Evolutionary conservation across 2,329 filamentous ascomycete genomes (phyloP).

Genomic region (Neofusicoccum sp.): DNA sequence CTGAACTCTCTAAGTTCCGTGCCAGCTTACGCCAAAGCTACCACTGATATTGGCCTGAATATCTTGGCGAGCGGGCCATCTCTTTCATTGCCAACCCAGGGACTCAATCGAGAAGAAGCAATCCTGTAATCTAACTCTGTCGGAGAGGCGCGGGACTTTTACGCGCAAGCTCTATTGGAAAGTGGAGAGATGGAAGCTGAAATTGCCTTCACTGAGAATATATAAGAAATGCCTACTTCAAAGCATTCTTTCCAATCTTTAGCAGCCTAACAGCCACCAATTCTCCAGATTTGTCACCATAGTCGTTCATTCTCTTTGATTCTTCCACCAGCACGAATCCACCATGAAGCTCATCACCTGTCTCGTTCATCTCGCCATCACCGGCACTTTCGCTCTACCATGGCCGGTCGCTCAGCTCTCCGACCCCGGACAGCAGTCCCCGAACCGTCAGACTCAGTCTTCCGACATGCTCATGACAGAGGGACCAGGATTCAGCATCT

Average conservation of each 20-base stretch:
- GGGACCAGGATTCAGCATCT: neutral
- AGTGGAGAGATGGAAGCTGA: neutral
- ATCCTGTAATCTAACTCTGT: conserved; percentile 3
- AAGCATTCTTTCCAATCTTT: neutral
- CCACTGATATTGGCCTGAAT: neutral
- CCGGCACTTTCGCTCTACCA: neutral
- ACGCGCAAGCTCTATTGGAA: neutral
- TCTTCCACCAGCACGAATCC: neutral
- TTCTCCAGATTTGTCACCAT: neutral
- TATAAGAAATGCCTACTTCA: neutral
- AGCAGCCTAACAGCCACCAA: neutral
- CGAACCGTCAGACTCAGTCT: neutral
- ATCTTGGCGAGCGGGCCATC: neutral
- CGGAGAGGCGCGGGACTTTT: neutral
- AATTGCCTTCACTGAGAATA: neutral
- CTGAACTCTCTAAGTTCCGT: neutral
- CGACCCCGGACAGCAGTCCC: too few species aligned
- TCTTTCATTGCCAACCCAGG: neutral
- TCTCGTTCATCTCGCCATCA: neutral
- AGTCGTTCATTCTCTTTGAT: neutral
- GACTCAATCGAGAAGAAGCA: neutral
- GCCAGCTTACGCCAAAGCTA: neutral
- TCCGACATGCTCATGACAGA: neutral
- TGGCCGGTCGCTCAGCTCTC: neutral
- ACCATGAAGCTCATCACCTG: neutral